Base-by-base conservation (phyloP, 164 flowering plant genomes). In the Nymphaea thermarum region DNA sequence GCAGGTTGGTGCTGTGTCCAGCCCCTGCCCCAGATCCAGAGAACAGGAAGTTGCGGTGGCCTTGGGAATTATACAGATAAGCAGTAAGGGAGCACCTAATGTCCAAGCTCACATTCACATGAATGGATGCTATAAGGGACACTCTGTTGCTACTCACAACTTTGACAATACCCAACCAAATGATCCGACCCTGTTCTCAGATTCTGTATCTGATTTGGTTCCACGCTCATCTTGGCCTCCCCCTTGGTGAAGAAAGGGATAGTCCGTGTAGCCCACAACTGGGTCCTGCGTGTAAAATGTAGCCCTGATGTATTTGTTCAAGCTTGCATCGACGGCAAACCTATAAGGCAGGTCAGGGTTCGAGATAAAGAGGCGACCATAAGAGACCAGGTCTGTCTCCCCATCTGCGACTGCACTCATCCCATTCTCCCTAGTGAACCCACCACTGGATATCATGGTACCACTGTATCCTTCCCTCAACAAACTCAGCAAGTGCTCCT, bases 211-310 rank as follows among this genome's bases (percentile, higher is more conserved):
- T 45, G 53, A 5, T 10, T 45, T 61, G 63, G 63, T 5, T 61
- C n/a, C 15, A 15, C 15, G 5, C 14, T 16, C 67, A 5, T 5
- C n/a, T 1, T 51, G 11, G 43, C 6, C 62, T 10, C 10, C 63
- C 15, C 61, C 62, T 6, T 72, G 70, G 42, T 45, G 66, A n/a
- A 78, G 75, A 66, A 73, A 77, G 8, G 84, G 84, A 72, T 81
- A 81, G 44, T 81, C 82, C 5, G 82, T 81, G 69, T 70, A 81
- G 36, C 80, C 85, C 6, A 72, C 71, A 42, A 81, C 74, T 16
- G 80, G 81, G 51, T 82, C 85, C 2, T 62, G 71, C 12, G 80
- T 74, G 59, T 79, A 79, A 60, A 80, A 82, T 2, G 82, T 82
- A 18, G 78, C 68, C 60, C 76, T 68, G 41, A 74, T 66, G 67